phyloP scores from a whole-genome alignment of 495 filamentous ascomycete genomes.

The Neurospora pannonica region DNA sequence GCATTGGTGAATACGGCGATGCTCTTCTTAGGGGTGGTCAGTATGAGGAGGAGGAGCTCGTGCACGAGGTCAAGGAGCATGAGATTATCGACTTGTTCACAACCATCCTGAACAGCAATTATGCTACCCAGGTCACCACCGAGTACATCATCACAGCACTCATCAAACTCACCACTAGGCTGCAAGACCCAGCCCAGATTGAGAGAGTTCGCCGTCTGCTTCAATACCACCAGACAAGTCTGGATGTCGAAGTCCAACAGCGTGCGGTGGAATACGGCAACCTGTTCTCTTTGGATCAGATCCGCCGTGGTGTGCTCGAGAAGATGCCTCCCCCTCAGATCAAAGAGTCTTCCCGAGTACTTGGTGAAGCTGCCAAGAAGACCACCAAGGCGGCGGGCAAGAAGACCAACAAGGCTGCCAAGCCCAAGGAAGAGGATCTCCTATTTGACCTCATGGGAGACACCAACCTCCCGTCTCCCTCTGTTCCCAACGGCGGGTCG shows the following conservation, averaged over 20 bases:
- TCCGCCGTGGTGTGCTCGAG: conserved; percentile 84
- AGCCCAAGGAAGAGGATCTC: conserved; percentile 81
- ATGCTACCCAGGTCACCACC: conserved; percentile 75
- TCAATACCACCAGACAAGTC: conserved; percentile 61
- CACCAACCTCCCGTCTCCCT: conserved; percentile 41
- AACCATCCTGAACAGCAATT: conserved; percentile 87
- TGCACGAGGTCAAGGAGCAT: conserved; percentile 78
- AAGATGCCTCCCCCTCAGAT: conserved; percentile 97
- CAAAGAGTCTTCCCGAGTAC: conserved; percentile 79
- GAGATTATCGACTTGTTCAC: conserved; percentile 87
- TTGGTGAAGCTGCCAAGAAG: conserved; percentile 82
- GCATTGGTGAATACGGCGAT: conserved; percentile 95
- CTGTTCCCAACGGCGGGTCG: conserved; percentile 52
- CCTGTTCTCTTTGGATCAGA: conserved; percentile 78
- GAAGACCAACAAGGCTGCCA: conserved; percentile 61
- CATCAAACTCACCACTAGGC: conserved; percentile 89
- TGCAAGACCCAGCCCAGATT: conserved; percentile 72
- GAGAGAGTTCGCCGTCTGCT: conserved; percentile 76
- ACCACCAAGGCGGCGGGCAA: conserved; percentile 61
- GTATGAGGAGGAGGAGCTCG: conserved; percentile 91
- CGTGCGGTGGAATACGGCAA: conserved; percentile 91
- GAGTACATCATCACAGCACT: conserved; percentile 94
- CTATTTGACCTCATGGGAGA: conserved; percentile 91
- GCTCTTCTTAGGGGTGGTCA: conserved; percentile 76
- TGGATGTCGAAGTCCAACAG: conserved; percentile 94